Evolutionary conservation across 2,329 filamentous ascomycete genomes (phyloP).

Genomic region (Aspergillus uvarum): DNA sequence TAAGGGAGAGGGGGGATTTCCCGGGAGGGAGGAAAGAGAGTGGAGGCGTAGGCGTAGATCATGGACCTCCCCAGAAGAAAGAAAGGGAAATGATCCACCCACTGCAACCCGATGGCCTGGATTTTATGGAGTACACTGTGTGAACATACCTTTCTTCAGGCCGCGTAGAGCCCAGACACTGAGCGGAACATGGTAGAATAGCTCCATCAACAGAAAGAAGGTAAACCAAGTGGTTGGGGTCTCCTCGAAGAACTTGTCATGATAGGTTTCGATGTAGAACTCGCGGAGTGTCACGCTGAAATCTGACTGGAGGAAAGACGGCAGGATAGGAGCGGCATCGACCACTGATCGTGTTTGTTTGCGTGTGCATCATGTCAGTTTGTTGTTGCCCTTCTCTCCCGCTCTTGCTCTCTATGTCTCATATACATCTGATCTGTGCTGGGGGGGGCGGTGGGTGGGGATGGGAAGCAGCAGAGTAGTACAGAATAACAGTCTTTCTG

Average conservation of each 20-base stretch:
- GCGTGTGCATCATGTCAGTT: background rate
- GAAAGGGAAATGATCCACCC: background rate
- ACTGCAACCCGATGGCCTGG: too few species aligned
- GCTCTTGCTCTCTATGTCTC: background rate
- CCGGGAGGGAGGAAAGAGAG: too few species aligned
- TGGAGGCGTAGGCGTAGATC: background rate
- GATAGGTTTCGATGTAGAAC: conserved; percentile 62
- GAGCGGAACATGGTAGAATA: conserved; percentile 61
- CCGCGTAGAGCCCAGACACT: conserved; percentile 61
- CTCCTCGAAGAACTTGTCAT: conserved; percentile 62
- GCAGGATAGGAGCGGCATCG: conserved; percentile 62
- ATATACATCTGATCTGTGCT: background rate
- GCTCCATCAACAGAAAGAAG: conserved; percentile 58
- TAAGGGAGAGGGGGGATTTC: background rate
- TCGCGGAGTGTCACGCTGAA: conserved; percentile 52
- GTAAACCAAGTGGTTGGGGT: conserved; percentile 60
- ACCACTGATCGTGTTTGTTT: conserved; percentile 47
- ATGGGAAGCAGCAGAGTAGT: background rate
- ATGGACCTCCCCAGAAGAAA: background rate
- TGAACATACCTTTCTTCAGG: conserved; percentile 49
- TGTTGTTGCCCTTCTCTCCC: background rate
- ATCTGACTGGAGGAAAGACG: conserved; percentile 49
- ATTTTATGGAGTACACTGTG: background rate
- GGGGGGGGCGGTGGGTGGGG: too few species aligned
- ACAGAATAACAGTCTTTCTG: background rate